These are phyloP conservation scores for Turritis glabra DNA, from an alignment of 345 rosid species.

Conservation along the genomic window DNA sequence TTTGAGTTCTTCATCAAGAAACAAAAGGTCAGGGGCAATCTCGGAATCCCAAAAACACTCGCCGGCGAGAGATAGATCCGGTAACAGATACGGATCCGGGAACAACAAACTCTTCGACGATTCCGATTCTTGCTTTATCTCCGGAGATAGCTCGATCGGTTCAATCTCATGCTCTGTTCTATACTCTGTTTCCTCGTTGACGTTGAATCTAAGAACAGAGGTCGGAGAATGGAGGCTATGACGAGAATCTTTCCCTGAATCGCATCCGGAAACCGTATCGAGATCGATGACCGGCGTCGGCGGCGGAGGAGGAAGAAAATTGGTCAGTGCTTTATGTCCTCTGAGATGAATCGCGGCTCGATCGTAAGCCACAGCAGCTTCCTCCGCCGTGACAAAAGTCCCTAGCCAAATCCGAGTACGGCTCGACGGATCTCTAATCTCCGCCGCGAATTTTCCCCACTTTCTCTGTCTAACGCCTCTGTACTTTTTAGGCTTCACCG, in stretches of 20 bases:
- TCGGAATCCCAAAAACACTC: conserved; percentile 45
- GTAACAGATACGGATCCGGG: conserved; percentile 40
- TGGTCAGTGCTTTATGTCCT: conserved; percentile 64
- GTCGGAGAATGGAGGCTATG: conserved; percentile 63
- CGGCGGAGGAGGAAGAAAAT: conserved; percentile 49
- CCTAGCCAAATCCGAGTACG: conserved; percentile 87
- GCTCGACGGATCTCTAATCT: conserved; percentile 87
- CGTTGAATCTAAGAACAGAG: conserved; percentile 70
- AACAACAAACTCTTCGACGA: conserved; percentile 21
- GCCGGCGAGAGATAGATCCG: conserved; percentile 32
- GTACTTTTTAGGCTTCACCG: conserved; percentile 25
- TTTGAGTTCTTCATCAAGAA: conserved; percentile 52
- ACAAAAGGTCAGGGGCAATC: conserved; percentile 47
- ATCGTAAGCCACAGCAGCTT: conserved; percentile 79
- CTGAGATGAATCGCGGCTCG: conserved; percentile 58
- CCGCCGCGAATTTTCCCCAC: conserved; percentile 95
- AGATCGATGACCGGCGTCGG: conserved; percentile 36
- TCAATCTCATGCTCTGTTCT: conserved; percentile 23
- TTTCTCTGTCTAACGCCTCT: conserved; percentile 73
- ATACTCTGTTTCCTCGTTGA: conserved; percentile 49
- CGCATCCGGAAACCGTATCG: conserved; percentile 41
- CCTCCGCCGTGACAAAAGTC: conserved; percentile 80
- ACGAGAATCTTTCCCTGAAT: conserved; percentile 51
- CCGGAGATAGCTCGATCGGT: conserved; percentile 8
- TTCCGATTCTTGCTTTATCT: not conserved